A percentile compares a stretch with the other conserved stretches of the same genome.
Evolutionary conservation across 345 rosid species (phyloP).

Genomic region (Lepidium aucheri): DNA sequence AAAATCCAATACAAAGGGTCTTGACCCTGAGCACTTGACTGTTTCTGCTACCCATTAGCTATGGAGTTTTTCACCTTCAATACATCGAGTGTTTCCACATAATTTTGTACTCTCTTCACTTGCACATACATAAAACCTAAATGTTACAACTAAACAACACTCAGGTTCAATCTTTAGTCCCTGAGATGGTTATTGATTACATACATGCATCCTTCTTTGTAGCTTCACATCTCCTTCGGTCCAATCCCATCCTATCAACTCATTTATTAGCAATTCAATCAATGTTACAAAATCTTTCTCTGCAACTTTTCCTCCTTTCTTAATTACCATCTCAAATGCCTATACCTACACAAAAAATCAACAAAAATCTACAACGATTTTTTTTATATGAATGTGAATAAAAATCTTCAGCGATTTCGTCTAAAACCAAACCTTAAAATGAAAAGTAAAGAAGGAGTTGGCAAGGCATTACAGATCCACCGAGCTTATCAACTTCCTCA

Average conservation of each 20-base stretch:
- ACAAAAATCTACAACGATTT: too few species aligned
- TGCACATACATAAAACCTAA: background rate
- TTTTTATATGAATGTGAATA: too few species aligned
- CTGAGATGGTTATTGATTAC: background rate
- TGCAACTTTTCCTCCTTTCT: slow-evolving; percentile 65
- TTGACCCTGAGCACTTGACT: too few species aligned
- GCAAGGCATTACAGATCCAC: slow-evolving; percentile 48
- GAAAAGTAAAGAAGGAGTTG: background rate
- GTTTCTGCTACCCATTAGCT: slow-evolving; percentile 35
- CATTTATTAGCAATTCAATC: slow-evolving; percentile 78
- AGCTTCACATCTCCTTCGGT: slow-evolving; percentile 81
- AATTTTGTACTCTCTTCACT: too few species aligned
- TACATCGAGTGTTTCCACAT: slow-evolving; percentile 73
- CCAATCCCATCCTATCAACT: slow-evolving; percentile 71
- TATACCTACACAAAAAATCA: slow-evolving; percentile 49
- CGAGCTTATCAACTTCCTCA: slow-evolving; percentile 83
- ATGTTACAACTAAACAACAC: background rate
- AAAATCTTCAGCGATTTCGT: background rate
- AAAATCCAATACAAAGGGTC: too few species aligned
- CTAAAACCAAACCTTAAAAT: background rate
- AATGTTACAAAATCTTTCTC: slow-evolving; percentile 55
- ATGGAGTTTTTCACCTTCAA: slow-evolving; percentile 71
- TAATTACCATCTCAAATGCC: slow-evolving; percentile 60
- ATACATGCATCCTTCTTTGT: slow-evolving; percentile 92
- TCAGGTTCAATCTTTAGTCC: background rate